A percentile compares a stretch with the other conserved stretches of the same genome.
These are phyloP conservation scores for Fragaria nilgerrensis DNA, from an alignment of 306 rosid species.

Conservation along the genomic window DNA sequence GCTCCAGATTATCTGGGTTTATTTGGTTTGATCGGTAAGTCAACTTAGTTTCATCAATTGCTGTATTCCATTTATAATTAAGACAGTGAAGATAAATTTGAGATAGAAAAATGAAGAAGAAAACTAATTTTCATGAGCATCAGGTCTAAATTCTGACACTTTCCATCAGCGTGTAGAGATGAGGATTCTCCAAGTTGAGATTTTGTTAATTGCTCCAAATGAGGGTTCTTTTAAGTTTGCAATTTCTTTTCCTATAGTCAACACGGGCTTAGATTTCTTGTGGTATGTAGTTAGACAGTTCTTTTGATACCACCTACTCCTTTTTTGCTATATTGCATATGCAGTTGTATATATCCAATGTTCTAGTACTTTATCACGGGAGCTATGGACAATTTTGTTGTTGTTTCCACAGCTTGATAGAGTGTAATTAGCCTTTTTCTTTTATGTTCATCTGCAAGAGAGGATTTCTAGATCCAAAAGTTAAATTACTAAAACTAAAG, in stretches of 20 bases:
- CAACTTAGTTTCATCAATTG: neutral
- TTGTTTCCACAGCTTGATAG: conserved; percentile 8
- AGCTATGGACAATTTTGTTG: neutral
- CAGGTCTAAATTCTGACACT: neutral
- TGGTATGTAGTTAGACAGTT: neutral
- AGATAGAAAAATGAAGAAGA: neutral
- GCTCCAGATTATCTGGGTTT: neutral
- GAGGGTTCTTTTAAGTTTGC: neutral
- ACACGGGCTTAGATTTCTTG: neutral
- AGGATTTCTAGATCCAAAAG: conserved; percentile 2
- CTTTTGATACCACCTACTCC: neutral
- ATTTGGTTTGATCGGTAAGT: conserved; percentile 28
- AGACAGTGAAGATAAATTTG: neutral
- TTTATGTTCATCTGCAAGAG: neutral
- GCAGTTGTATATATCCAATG: neutral
- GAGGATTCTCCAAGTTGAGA: neutral
- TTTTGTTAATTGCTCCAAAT: conserved; percentile 4
- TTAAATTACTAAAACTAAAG: conserved; percentile 1
- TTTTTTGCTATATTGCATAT: neutral
- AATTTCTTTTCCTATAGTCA: neutral
- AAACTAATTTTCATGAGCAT: neutral
- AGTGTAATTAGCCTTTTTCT: neutral
- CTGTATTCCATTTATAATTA: neutral
- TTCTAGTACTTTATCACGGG: neutral
- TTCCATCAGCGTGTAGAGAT: neutral